Base-by-base conservation (phyloP, 2,329 filamentous ascomycete species). In the Diaporthe sp. region DNA sequence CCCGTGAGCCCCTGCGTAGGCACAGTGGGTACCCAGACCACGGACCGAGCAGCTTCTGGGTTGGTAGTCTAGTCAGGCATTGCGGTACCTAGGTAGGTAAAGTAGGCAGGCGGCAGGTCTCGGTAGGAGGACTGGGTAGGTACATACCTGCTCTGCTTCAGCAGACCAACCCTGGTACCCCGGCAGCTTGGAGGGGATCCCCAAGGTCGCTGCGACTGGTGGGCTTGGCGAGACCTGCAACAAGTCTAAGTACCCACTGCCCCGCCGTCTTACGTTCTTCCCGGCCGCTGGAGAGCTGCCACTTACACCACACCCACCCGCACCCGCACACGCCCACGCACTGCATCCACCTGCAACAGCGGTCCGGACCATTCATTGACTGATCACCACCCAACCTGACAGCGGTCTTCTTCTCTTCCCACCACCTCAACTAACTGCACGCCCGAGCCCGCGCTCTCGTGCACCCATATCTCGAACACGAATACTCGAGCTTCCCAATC, bases 361-460 rank as follows among this genome's bases (percentile, higher is more conserved):
- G 62, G 46, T 68, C 65, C 65, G 65, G 65, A 68, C 65, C 65
- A 68, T 68, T 53, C 65, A 68, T 53, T 51, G 65, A 68, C 65
- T 68, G 65, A 68, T 53, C 62, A 67, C 46, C 65, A 68, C 65
- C 65, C 46, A 68, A 39, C 65, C 65, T 22, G 34, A 68, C 65
- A 39, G 46, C 17, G 15, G 46, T 46, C n/a, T 39, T 68, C 62
- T 68, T 68, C 65, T 53, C 65, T 68, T 68, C 44, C 62, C 31
- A 51, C 62, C 62, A 37, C 62, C 62, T 37, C 62, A 13, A 51
- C 61, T n/a, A 25, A 49, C 62, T 39, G 19, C 31, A 37, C 62
- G 28, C 22, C 31, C 22, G 22, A 68, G 19, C 17, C 46, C 15
- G 31, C n/a, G 46, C 31, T 39, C 51, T 51, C 22, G 44, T 39